These are phyloP conservation scores for Amniculicola lignicola DNA, from an alignment of 495 filamentous ascomycete genomes.

Conservation along the genomic window DNA sequence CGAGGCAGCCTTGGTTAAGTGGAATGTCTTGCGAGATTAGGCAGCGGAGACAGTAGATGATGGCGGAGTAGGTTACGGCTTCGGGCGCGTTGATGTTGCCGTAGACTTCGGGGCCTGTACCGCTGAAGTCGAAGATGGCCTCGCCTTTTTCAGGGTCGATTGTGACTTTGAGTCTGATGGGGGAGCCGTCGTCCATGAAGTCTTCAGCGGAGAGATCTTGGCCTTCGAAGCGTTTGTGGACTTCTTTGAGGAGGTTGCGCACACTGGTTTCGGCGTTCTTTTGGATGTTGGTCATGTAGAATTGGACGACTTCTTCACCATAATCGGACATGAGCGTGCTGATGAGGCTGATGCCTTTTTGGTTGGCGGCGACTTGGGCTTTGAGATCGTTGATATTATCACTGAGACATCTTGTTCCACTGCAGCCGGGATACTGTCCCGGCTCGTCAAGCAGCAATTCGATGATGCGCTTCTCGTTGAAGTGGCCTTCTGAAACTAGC, in stretches of 20 bases:
- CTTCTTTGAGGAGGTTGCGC: conserved; percentile 74
- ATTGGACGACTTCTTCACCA: conserved; percentile 83
- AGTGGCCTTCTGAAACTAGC: conserved; percentile 82
- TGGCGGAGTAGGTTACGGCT: conserved; percentile 90
- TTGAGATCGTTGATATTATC: conserved; percentile 97
- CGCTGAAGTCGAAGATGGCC: conserved; percentile 85
- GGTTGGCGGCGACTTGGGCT: conserved; percentile 93
- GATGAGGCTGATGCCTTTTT: conserved; percentile 92
- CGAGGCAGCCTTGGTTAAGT: conserved; percentile 92
- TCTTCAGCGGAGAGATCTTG: conserved; percentile 72
- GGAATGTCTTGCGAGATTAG: conserved; percentile 93
- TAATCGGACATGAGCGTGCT: conserved; percentile 82
- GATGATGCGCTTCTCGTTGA: conserved; percentile 82
- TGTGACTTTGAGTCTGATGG: conserved; percentile 77
- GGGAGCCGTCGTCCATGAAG: conserved; percentile 91
- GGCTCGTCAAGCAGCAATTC: conserved; percentile 82
- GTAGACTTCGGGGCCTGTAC: conserved; percentile 91
- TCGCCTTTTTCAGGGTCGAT: conserved; percentile 82
- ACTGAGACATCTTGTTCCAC: conserved; percentile 81
- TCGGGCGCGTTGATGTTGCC: conserved; percentile 93
- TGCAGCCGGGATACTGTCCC: conserved; percentile 79
- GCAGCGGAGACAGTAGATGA: conserved; percentile 93
- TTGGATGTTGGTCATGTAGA: conserved; percentile 95
- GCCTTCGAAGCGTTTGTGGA: conserved; percentile 73
- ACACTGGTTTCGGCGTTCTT: conserved; percentile 86